Base-by-base conservation (phyloP, 192 early-diverging fungal species). In the Rhizophlyctis rosea region DNA sequence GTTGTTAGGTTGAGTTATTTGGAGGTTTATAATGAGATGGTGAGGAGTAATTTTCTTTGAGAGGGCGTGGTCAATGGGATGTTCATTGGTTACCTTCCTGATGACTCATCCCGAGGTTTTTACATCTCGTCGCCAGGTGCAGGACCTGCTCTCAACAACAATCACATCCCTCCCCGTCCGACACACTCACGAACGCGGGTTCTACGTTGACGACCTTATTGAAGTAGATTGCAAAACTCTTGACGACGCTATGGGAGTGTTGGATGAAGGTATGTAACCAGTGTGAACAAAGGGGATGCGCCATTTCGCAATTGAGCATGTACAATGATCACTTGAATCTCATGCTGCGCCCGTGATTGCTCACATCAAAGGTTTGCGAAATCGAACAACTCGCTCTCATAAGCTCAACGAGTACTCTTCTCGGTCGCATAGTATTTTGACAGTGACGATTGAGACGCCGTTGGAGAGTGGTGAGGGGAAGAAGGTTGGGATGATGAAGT, bases 21-120 rank as follows among this genome's bases (percentile, higher is more conserved):
- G 24, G 82, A 84, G 62, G 81, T 84, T 33, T 84, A 81, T 62
- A 84, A 84, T 51, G 82, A 84, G 67, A 61, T 73, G 25, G 76
- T 78, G 56, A 11, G 65, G 24, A 44, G 24, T 27, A 34, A 39
- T 49, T n/a, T 11, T 35, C 4, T 16, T 47, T 27, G 1, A n/a
- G n/a, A n/a, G n/a, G n/a, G n/a, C n/a, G n/a, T n/a, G n/a, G n/a
- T n/a, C n/a, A n/a, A 44, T 44, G 39, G 9, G 18, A 44, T 7
- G 9, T 13, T 18, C 7, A 18, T 7, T 44, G 9, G 39, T 27
- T 18, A 70, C n/a, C 23, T 34, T 63, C 18, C 18, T 13, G 39
- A 44, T 44, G 39, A 18, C 18, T 13, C 7, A 44, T 7, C 9
- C 7, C 31, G n/a, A 31, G n/a, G 29, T n/a, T 18, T 18, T 13